Evolutionary conservation across 495 filamentous ascomycete genomes (phyloP).

Genomic region (Copromyces sp.): DNA sequence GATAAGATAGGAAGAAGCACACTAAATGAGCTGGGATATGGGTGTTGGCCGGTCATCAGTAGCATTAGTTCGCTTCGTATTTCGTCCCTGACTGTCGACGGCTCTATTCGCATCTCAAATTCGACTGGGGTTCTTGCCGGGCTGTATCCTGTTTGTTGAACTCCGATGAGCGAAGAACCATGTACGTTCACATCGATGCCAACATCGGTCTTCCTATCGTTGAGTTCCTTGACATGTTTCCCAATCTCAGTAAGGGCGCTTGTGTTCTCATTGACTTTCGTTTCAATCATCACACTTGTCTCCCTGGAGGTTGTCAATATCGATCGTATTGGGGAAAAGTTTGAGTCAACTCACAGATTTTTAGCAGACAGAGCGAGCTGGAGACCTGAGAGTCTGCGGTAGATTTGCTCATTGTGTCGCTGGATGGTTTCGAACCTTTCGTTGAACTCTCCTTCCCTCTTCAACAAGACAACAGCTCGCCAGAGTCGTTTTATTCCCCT

Average conservation of each 20-base stretch:
- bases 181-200: not conserved
- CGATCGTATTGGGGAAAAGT: not conserved
- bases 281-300: not conserved
- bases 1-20: not conserved
- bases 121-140: not conserved
- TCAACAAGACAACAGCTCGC: not conserved
- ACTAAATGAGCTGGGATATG: not conserved
- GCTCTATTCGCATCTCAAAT: not conserved
- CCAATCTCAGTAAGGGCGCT: not conserved
- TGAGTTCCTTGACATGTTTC: not conserved
- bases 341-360: not conserved
- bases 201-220: not conserved
- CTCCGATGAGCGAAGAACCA: not conserved
- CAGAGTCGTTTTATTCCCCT: not conserved
- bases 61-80: not conserved
- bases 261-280: not conserved
- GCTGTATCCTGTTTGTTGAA: not conserved
- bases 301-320: not conserved
- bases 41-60: not conserved
- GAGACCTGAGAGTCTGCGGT: not conserved
- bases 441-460: not conserved
- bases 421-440: not conserved
- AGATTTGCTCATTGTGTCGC: not conserved
- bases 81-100: not conserved
- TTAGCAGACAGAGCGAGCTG: not conserved